Percentiles rank a stretch among this genome's conserved stretches.
Evolutionary conservation across 2,329 filamentous ascomycete genomes (phyloP).

Genomic region (Colletotrichum destructivum): DNA sequence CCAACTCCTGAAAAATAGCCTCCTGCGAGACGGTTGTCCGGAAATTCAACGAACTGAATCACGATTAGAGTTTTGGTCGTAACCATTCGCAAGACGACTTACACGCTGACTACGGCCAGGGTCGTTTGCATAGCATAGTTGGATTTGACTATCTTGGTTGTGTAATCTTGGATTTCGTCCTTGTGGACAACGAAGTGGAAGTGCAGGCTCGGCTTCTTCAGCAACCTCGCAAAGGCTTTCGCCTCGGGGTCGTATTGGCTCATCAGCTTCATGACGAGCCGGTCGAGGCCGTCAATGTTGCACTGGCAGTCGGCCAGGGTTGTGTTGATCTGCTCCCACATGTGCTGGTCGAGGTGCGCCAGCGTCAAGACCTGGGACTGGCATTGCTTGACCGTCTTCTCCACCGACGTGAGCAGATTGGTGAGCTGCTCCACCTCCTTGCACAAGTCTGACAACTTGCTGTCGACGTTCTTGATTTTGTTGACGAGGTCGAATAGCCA

Average conservation of each 20-base stretch:
- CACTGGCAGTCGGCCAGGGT: constrained; percentile 22
- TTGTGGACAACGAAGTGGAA: constrained; percentile 17
- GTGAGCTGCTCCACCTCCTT: constrained; percentile 14
- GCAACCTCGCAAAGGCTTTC: neutral
- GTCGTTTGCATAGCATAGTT: constrained; percentile 31
- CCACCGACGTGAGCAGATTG: constrained; percentile 7
- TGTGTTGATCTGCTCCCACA: constrained; percentile 25
- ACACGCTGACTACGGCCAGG: constrained; percentile 27
- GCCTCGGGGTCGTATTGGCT: constrained; percentile 17
- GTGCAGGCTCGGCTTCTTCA: constrained; percentile 24
- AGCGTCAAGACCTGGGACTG: constrained; percentile 7
- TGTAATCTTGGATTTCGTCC: constrained; percentile 21
- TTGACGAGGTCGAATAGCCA: constrained; percentile 19
- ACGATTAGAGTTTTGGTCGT: neutral
- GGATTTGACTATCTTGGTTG: constrained; percentile 23
- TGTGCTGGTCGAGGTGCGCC: constrained; percentile 26
- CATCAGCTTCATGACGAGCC: constrained; percentile 12
- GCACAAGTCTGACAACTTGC: constrained; percentile 20
- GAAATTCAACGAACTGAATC: constrained; percentile 14
- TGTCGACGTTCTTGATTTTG: constrained; percentile 18
- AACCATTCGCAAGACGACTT: neutral
- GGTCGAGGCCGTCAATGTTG: constrained; percentile 9
- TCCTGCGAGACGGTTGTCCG: constrained; percentile 22
- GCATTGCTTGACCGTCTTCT: constrained; percentile 28
- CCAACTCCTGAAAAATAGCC: constrained; percentile 17